Conservation (phyloP, 345 rosid species). For the Citrus hindsii region DNA sequence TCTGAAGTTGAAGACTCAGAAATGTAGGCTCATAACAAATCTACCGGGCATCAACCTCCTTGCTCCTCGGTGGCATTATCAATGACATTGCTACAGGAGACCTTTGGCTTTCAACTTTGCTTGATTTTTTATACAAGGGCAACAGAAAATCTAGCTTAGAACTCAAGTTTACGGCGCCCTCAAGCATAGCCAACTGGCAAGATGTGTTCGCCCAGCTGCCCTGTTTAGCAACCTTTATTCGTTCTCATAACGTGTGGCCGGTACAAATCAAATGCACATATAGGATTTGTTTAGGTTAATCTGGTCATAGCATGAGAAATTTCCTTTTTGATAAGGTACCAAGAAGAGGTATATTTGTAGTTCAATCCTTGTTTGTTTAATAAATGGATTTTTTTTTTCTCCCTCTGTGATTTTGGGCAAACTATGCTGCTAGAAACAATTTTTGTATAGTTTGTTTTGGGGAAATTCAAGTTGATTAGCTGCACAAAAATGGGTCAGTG, state of each 20-base stretch:
- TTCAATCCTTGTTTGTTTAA: neutral
- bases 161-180: neutral
- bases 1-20: slow-evolving; percentile 66
- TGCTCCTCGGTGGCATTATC: neutral
- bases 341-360: neutral
- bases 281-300: neutral
- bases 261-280: neutral
- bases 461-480: no score
- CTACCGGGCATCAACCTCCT: neutral
- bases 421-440: no score
- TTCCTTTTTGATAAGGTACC: slow-evolving; percentile 12
- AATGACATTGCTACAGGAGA: neutral
- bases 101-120: neutral
- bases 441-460: no score
- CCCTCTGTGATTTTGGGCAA: neutral
- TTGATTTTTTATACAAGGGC: neutral
- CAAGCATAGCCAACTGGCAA: neutral
- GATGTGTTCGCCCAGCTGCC: neutral
- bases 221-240: neutral
- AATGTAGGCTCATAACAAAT: slow-evolving; percentile 16
- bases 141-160: neutral
- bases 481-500: no score
- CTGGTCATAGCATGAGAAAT: neutral
- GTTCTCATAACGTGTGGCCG: neutral
- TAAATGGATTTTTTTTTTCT: neutral